Evolutionary conservation across 176 grass and related monocot genomes (phyloP).

Genomic region (Carex myosuroides): DNA sequence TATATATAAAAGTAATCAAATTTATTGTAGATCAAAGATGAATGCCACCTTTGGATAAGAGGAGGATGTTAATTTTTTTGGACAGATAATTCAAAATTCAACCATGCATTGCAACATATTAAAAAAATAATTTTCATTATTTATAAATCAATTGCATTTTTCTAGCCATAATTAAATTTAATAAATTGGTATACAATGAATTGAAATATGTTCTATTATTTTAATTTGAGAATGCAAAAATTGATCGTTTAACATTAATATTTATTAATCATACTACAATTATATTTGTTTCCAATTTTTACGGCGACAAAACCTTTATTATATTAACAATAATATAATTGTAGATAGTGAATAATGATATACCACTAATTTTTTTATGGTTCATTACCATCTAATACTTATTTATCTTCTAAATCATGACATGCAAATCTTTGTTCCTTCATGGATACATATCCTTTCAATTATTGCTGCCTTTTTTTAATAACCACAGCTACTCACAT

Average conservation of each 20-base stretch:
- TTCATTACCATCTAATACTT: not conserved
- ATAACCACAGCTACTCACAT: not conserved
- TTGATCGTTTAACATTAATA: too few relatives aligned
- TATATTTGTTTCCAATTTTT: too few relatives aligned
- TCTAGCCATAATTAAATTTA: too few relatives aligned
- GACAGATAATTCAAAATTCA: not conserved
- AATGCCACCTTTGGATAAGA: not conserved
- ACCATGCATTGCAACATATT: not conserved
- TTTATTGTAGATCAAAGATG: not conserved
- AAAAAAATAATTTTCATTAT: too few relatives aligned
- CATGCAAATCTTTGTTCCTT: not conserved
- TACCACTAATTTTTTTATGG: not conserved
- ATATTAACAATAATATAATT: not conserved
- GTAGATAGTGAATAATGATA: not conserved
- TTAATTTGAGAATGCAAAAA: too few relatives aligned
- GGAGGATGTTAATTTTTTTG: not conserved
- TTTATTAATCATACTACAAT: too few relatives aligned
- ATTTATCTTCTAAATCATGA: not conserved
- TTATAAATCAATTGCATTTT: too few relatives aligned
- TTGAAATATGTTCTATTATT: too few relatives aligned
- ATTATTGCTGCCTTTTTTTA: not conserved
- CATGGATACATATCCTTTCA: not conserved
- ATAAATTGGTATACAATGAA: too few relatives aligned
- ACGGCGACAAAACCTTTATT: not conserved
- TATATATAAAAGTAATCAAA: not conserved